phyloP scores from a whole-genome alignment of 139 green algal species.

The Haematococcus lacustris region DNA sequence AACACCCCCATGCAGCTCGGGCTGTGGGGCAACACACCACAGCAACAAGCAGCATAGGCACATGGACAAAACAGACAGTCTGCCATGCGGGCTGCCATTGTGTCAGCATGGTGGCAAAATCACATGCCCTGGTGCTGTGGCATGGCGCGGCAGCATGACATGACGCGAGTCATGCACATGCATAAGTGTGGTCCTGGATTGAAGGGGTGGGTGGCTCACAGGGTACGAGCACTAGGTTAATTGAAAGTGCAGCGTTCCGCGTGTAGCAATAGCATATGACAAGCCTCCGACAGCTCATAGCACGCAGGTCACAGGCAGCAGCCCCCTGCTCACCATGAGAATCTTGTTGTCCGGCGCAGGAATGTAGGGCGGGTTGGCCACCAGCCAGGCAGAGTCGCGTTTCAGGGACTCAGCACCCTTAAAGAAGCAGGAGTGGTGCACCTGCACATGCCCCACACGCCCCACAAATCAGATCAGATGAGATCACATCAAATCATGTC shows the following conservation, averaged over 20 bases:
- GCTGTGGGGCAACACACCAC: constrained; percentile 7
- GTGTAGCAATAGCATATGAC: neutral
- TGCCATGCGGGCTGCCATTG: neutral
- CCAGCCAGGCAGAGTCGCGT: constrained; percentile 20
- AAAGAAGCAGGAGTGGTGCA: constrained; percentile 49
- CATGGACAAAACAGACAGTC: neutral
- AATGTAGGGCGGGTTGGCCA: constrained; percentile 51
- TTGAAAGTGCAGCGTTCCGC: no score
- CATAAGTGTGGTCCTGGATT: no score
- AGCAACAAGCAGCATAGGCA: neutral
- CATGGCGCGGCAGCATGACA: neutral
- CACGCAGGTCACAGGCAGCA: neutral
- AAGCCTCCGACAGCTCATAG: neutral
- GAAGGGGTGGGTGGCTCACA: no score
- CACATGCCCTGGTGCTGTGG: neutral
- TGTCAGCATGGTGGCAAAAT: neutral
- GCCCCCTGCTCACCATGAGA: neutral
- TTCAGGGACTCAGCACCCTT: constrained; percentile 9
- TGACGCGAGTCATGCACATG: no score
- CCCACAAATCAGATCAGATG: no score
- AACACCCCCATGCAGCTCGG: constrained; percentile 34
- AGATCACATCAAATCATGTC: no score
- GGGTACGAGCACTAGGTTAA: no score
- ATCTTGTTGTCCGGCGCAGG: constrained; percentile 14
- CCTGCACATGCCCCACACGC: no score